A percentile compares a stretch with the other conserved stretches of the same genome.
Conservation (phyloP, 305 asterid genomes). For the Petunia hybrid region DNA sequence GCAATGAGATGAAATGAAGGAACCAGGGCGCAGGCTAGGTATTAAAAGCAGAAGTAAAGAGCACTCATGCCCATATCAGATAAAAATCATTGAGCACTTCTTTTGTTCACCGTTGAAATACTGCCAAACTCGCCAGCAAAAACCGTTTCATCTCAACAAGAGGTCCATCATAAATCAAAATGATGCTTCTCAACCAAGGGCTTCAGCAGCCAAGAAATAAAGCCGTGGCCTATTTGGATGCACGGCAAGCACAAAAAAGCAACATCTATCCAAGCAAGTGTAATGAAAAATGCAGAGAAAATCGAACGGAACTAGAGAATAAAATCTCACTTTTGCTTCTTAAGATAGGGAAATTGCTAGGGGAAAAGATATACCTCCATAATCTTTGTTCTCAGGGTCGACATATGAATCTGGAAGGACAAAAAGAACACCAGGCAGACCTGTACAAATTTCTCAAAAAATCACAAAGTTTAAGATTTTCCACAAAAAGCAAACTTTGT, state of each 20-base stretch:
- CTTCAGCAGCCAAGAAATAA: too few species aligned
- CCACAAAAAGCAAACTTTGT: background rate
- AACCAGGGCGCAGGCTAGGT: background rate
- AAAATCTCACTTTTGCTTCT: background rate
- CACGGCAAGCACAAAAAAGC: background rate
- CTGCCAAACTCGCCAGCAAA: background rate
- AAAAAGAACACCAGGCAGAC: conserved; percentile 90
- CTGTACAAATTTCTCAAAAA: conserved; percentile 44
- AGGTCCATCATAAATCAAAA: background rate
- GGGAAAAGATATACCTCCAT: conserved; percentile 65
- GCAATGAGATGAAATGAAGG: background rate
- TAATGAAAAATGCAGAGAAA: background rate
- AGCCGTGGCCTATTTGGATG: background rate
- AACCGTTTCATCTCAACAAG: background rate
- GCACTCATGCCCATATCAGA: background rate
- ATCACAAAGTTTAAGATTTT: background rate
- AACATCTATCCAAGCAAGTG: too few species aligned
- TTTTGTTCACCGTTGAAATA: background rate
- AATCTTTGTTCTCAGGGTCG: conserved; percentile 92
- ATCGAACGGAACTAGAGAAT: background rate
- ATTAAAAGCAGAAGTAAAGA: background rate
- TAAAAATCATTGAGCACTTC: background rate
- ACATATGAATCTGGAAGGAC: conserved; percentile 97
- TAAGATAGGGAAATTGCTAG: background rate
- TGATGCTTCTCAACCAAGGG: background rate